These are phyloP conservation scores for Vanrija sp. DNA, from an alignment of 1,284 basidiomycete genomes.

Conservation along the genomic window DNA sequence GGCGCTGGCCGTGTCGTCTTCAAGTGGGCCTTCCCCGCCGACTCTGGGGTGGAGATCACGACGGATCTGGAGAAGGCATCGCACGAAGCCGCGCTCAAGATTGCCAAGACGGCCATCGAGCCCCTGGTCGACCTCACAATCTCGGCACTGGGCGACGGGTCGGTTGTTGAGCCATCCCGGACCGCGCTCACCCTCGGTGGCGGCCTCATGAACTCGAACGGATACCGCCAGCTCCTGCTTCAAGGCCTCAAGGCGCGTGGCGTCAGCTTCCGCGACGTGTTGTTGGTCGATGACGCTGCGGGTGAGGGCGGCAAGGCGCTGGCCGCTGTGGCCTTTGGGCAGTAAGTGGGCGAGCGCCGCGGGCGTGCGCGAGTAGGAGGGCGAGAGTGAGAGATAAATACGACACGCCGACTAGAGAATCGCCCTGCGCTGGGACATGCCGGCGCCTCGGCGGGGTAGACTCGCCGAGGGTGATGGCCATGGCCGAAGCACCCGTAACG, in stretches of 20 bases:
- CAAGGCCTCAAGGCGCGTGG: constrained; percentile 25
- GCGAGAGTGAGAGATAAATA: no score
- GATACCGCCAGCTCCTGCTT: constrained; percentile 32
- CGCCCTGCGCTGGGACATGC: no score
- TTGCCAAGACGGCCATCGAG: constrained; percentile 22
- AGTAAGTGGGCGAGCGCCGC: constrained; percentile 25
- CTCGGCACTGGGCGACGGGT: constrained; percentile 35
- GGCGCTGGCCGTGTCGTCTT: constrained; percentile 37
- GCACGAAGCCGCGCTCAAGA: constrained; percentile 23
- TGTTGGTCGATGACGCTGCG: constrained; percentile 37
- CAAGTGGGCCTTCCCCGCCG: constrained; percentile 37
- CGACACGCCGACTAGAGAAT: no score
- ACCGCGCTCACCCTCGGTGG: constrained; percentile 38
- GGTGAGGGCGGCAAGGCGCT: constrained; percentile 36
- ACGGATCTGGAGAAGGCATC: constrained; percentile 7
- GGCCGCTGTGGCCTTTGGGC: constrained; percentile 26
- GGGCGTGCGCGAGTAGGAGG: no score
- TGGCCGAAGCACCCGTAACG: no score
- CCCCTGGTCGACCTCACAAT: constrained; percentile 31
- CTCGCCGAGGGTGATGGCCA: no score
- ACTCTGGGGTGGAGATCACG: constrained; percentile 10
- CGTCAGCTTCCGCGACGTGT: constrained; percentile 27
- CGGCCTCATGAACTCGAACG: constrained; percentile 36
- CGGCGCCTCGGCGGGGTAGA: no score
- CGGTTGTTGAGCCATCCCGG: constrained; percentile 24